Conservation (phyloP, 2,329 filamentous ascomycete species). For the Scopulariopsis brevicaulis region DNA sequence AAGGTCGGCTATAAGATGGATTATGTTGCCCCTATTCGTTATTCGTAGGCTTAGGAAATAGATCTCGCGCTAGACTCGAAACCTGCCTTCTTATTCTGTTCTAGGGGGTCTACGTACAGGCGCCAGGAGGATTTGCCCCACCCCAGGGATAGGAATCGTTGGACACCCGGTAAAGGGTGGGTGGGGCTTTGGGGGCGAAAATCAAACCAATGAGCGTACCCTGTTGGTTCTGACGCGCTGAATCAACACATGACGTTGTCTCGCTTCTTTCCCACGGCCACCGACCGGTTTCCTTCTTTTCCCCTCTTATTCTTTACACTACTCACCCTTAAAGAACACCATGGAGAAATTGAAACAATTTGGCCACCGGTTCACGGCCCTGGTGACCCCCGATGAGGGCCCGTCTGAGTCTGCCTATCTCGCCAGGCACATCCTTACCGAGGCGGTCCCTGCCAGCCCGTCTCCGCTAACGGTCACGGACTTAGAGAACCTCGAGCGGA, state of each 20-base stretch:
- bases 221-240: background rate
- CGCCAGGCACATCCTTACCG: background rate
- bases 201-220: background rate
- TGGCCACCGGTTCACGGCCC: background rate
- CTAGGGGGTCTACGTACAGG: too few species aligned
- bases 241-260: background rate
- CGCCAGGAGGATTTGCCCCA: too few species aligned
- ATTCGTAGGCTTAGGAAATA: too few species aligned
- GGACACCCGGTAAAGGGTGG: too few species aligned
- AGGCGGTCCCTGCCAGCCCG: background rate
- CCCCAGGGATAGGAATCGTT: too few species aligned
- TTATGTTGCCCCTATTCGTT: too few species aligned
- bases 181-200: background rate
- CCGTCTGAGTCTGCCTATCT: background rate
- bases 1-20: too few species aligned
- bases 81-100: too few species aligned
- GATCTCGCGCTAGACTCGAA: too few species aligned
- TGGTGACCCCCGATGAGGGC: background rate
- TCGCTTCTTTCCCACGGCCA: background rate
- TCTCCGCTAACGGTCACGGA: background rate
- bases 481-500: background rate
- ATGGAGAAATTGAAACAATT: background rate
- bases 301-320: background rate
- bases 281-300: background rate
- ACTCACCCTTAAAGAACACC: background rate